Conservation (phyloP, 306 rosid species). For the Lotus japonicus region DNA sequence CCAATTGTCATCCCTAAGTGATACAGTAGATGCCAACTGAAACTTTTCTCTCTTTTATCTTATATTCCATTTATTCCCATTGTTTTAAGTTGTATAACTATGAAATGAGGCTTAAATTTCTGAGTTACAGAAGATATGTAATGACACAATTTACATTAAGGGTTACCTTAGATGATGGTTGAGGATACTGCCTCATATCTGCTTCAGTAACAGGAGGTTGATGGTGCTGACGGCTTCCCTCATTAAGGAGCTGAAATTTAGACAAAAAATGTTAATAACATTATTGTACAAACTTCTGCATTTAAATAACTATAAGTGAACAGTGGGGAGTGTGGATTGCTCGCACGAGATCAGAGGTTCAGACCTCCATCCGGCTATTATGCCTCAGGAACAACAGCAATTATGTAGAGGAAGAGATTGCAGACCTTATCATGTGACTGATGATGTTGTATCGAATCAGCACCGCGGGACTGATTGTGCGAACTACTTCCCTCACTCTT, state of each 20-base stretch:
- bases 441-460: slow-evolving; percentile 24
- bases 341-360: background rate
- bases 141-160: background rate
- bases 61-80: background rate
- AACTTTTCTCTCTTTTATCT: background rate
- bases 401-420: background rate
- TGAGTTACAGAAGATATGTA: background rate
- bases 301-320: background rate
- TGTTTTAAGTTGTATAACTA: background rate
- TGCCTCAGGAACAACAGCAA: background rate
- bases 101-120: slow-evolving; percentile 2
- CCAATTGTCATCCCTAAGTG: no score
- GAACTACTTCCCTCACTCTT: slow-evolving; percentile 30
- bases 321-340: background rate
- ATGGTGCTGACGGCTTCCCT: slow-evolving; percentile 2
- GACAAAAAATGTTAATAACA: background rate
- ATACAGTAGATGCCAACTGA: no score
- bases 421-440: slow-evolving; percentile 55
- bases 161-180: slow-evolving; percentile 28
- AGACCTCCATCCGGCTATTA: background rate
- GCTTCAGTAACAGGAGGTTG: slow-evolving; percentile 12
- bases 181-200: slow-evolving; percentile 22
- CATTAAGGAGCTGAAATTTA: background rate
- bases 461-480: slow-evolving; percentile 10
- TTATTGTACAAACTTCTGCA: background rate